Evolutionary conservation across 441 rosid species (phyloP), one percentile per base, ranked within the genome.

Genomic region (Eruca vesicaria): DNA sequence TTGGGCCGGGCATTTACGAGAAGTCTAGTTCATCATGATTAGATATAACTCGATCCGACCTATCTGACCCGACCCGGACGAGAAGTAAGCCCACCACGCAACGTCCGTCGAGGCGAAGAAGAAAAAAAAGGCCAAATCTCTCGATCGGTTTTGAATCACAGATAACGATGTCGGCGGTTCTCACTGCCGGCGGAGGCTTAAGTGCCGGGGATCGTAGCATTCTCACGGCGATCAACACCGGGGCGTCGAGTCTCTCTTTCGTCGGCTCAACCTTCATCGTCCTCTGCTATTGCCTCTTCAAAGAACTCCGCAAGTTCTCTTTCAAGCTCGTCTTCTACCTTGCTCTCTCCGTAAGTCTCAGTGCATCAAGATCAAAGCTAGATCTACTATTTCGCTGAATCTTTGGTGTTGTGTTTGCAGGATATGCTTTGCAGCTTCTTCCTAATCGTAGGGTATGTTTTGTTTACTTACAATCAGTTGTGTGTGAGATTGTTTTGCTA

Each of bases 261-360:
- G 78, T 92, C 18, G 98, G 98, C 14, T 95, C 98, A 15, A 79
- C 91, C 32, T 95, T 95, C 85, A 95, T 95, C 8, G 98, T 95
- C 2, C 86, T 87, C 31, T 95, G 98, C 81, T 95, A 95, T 76
- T 76, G 83, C 26, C 94, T 95, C 84, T 91, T 90, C 89, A 88
- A 88, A 73, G 93, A 95, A 74, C 97, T 92, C 38, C 92, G 95
- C 83, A 95, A 95, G 75, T 89, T 92, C 90, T 95, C 98, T 79
- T 92, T 92, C 88, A 95, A 95, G 90, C 99, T 95, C 83, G 90
- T 95, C 80, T 91, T 92, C 88, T 89, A 86, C 84, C 99, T 95
- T 38, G 96, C 98, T 38, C 89, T 92, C 79, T 87, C 95, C 6
- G 98, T 89, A 80, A 63, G 83, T 69, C 8, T 18, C 23, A 18